Conservation (phyloP, 805 yeast species). For the Saccharomycopsis lassenensis region DNA sequence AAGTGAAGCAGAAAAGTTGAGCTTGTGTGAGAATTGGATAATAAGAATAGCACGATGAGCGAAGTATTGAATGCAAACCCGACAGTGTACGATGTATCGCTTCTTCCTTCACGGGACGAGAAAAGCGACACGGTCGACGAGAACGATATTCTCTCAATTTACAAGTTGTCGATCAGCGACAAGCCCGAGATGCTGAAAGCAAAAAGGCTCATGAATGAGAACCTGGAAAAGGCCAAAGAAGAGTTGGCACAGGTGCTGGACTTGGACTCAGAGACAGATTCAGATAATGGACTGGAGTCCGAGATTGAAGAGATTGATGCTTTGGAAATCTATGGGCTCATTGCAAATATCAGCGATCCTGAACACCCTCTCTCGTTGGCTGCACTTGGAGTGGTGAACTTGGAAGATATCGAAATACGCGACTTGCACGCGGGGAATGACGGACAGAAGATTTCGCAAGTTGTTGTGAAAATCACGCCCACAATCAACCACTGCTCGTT, state of each 20-base stretch:
- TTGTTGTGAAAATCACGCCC: slow-evolving; percentile 81
- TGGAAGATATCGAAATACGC: slow-evolving; percentile 65
- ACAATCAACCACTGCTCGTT: slow-evolving; percentile 96
- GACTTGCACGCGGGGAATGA: slow-evolving; percentile 20
- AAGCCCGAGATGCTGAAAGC: no score
- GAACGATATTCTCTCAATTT: slow-evolving; percentile 1
- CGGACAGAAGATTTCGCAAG: slow-evolving; percentile 64
- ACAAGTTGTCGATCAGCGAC: slow-evolving; percentile 3
- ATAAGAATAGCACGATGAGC: no score
- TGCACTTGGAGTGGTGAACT: slow-evolving; percentile 85
- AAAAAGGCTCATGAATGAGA: no score
- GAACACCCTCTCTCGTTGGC: slow-evolving; percentile 95
- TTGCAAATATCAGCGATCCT: slow-evolving; percentile 85
- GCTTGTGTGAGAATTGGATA: no score
- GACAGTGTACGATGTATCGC: slow-evolving; percentile 60
- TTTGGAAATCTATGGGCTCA: slow-evolving; percentile 82
- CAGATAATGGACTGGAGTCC: no score
- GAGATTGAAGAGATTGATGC: slow-evolving; percentile 63
- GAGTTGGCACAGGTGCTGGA: slow-evolving; percentile 3
- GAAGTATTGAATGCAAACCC: slow-evolving; percentile 92
- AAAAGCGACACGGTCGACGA: no score
- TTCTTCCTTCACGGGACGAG: slow-evolving; percentile 61
- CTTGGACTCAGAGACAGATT: no score
- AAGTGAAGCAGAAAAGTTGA: no score
- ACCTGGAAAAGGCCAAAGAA: slow-evolving; percentile 2